phyloP scores from a whole-genome alignment of 2,329 filamentous ascomycete species.

The Huntiella bhutanensis region DNA sequence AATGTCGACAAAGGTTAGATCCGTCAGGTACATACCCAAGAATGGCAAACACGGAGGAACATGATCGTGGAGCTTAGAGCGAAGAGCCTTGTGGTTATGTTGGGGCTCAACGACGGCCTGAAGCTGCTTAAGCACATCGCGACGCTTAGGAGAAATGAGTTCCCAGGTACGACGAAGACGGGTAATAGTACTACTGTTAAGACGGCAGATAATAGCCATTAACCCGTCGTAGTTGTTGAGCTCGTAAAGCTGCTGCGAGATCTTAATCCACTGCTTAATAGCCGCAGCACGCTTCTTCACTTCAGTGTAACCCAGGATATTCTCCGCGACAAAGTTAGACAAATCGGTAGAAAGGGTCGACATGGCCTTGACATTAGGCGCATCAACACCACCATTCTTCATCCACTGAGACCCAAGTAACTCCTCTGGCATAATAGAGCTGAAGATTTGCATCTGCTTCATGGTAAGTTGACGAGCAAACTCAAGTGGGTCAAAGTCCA shows the following conservation, averaged over 20 bases:
- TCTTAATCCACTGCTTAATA: constrained; percentile 98
- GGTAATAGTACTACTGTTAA: constrained; percentile 80
- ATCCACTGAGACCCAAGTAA: constrained; percentile 85
- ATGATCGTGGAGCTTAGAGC: constrained; percentile 65
- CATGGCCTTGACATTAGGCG: constrained; percentile 86
- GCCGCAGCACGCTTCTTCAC: constrained; percentile 75
- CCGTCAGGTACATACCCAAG: constrained; percentile 87
- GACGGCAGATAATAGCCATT: constrained; percentile 89
- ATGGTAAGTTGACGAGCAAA: constrained; percentile 81
- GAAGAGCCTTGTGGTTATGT: constrained; percentile 77
- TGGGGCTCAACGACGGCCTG: constrained; percentile 75
- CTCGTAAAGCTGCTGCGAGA: constrained; percentile 68
- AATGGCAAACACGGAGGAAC: constrained; percentile 88
- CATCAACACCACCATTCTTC: constrained; percentile 61
- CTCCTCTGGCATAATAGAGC: constrained; percentile 79
- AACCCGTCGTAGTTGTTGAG: constrained; percentile 91
- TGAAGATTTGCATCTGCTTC: constrained; percentile 82
- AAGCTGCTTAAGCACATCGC: constrained; percentile 57
- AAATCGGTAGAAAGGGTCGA: constrained; percentile 80
- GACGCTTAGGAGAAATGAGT: constrained; percentile 63
- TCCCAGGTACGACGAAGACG: constrained; percentile 89
- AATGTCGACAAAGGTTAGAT: constrained; percentile 87
- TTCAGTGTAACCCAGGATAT: constrained; percentile 73
- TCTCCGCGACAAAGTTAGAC: constrained; percentile 82
- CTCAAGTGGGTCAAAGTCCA: constrained; percentile 85